phyloP scores from a whole-genome alignment of 2,329 filamentous ascomycete species.

The Cryphonectria japonica region DNA sequence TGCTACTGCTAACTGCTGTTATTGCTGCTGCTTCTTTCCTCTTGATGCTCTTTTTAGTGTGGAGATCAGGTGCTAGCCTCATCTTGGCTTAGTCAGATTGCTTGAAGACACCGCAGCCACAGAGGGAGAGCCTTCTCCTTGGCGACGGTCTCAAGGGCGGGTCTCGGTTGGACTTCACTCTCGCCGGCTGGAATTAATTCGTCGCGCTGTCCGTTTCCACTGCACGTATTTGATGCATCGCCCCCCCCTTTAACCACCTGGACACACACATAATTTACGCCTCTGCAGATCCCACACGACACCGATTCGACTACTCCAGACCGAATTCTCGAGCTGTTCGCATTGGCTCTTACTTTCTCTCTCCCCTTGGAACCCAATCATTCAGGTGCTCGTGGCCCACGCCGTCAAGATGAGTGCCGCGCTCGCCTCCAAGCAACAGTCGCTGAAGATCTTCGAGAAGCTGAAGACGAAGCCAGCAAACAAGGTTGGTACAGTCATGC shows the following conservation, averaged over 20 bases:
- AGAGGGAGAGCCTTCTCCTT: background rate
- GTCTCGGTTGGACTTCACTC: conserved; percentile 23
- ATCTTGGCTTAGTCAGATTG: conserved; percentile 7
- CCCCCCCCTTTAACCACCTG: conserved; percentile 25
- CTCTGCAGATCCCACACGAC: background rate
- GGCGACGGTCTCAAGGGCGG: conserved; percentile 12
- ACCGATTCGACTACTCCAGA: background rate
- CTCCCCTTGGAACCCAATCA: background rate
- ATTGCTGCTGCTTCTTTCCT: background rate
- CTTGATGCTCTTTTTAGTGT: background rate
- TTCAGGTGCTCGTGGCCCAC: conserved; percentile 7
- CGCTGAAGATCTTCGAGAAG: conserved; percentile 97
- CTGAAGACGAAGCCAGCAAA: conserved; percentile 93
- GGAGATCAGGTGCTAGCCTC: conserved; percentile 3
- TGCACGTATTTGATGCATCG: conserved; percentile 1
- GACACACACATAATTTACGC: background rate
- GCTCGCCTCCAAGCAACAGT: conserved; percentile 88
- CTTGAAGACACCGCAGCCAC: conserved; percentile 3
- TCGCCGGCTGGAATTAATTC: conserved; percentile 27
- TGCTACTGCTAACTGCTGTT: background rate
- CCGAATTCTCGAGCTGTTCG: background rate
- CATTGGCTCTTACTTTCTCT: background rate
- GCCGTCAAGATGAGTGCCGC: conserved; percentile 58
- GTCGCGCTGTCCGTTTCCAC: conserved; percentile 30
- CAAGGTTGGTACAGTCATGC: conserved; percentile 62